Conservation (phyloP, 2,329 filamentous ascomycete species). For the Aspergillus costaricaensis region DNA sequence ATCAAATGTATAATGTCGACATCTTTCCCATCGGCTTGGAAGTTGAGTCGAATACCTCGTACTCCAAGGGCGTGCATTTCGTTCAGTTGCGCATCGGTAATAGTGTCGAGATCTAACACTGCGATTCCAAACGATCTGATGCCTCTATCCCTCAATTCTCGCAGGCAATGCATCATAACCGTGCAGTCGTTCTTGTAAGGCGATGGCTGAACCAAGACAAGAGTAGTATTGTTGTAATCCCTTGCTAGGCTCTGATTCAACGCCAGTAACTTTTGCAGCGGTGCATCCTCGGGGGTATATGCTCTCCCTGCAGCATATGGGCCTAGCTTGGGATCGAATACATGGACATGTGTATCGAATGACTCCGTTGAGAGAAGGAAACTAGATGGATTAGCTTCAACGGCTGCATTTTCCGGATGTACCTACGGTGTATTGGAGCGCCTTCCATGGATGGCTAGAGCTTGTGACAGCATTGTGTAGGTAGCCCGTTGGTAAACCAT, state of each 20-base stretch:
- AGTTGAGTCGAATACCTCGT: not conserved
- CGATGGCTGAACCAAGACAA: conserved; percentile 5
- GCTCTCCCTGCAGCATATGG: not conserved
- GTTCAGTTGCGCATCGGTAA: not conserved
- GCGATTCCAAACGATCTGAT: not conserved
- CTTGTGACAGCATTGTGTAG: not conserved
- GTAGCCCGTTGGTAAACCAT: not conserved
- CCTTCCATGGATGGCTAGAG: not conserved
- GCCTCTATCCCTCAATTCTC: not conserved
- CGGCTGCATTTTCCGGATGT: not conserved
- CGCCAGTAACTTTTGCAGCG: not conserved
- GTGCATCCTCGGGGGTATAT: conserved; percentile 2
- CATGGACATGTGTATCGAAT: conserved; percentile 6
- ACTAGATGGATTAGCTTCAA: not conserved
- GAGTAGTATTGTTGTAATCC: not conserved
- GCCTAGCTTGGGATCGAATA: conserved; percentile 5
- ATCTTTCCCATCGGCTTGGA: conserved; percentile 7
- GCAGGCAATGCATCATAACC: conserved; percentile 2
- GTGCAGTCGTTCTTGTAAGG: conserved; percentile 1
- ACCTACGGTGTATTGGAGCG: not conserved
- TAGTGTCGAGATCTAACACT: not conserved
- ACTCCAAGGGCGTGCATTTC: not conserved
- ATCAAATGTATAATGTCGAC: not conserved
- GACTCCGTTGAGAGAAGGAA: not conserved
- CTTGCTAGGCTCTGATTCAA: not conserved